phyloP scores from a whole-genome alignment of 1,284 basidiomycete species.

The Fomitopsis schrenkii region DNA sequence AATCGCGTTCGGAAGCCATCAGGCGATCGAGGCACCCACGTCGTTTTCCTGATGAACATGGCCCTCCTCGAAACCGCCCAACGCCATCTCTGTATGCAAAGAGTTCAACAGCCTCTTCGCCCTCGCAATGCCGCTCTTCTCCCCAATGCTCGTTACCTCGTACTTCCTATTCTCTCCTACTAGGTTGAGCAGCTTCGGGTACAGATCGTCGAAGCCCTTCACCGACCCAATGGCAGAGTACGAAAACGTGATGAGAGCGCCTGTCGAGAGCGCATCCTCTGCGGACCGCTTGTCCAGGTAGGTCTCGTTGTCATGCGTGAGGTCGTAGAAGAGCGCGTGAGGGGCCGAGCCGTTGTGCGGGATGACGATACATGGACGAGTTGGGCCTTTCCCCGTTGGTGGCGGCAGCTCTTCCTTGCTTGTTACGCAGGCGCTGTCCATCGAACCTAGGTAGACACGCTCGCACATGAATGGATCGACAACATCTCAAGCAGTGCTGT shows the following conservation, averaged over 20 bases:
- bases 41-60: slow-evolving; percentile 95
- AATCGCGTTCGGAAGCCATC: background rate
- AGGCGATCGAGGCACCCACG: slow-evolving; percentile 42
- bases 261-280: slow-evolving; percentile 90
- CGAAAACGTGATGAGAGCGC: slow-evolving; percentile 84
- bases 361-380: slow-evolving; percentile 69
- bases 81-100: slow-evolving; percentile 86
- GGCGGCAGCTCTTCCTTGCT: slow-evolving; percentile 71
- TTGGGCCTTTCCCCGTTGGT: slow-evolving; percentile 75
- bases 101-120: slow-evolving; percentile 85
- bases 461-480: background rate
- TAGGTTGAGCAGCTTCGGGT: slow-evolving; percentile 85
- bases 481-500: background rate
- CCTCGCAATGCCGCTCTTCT: slow-evolving; percentile 68
- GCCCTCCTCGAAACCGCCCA: slow-evolving; percentile 80
- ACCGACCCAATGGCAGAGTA: slow-evolving; percentile 86
- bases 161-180: slow-evolving; percentile 83
- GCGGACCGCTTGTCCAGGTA: slow-evolving; percentile 85
- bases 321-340: slow-evolving; percentile 90
- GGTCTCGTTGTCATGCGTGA: slow-evolving; percentile 95
- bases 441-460: slow-evolving; percentile 57
- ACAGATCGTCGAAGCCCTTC: slow-evolving; percentile 96
- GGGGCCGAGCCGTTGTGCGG: slow-evolving; percentile 82
- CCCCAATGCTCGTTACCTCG: slow-evolving; percentile 50
- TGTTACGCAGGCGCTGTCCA: slow-evolving; percentile 85